Base-by-base conservation (phyloP, 1,284 basidiomycete species). In the Papiliotrema fonsecae region DNA sequence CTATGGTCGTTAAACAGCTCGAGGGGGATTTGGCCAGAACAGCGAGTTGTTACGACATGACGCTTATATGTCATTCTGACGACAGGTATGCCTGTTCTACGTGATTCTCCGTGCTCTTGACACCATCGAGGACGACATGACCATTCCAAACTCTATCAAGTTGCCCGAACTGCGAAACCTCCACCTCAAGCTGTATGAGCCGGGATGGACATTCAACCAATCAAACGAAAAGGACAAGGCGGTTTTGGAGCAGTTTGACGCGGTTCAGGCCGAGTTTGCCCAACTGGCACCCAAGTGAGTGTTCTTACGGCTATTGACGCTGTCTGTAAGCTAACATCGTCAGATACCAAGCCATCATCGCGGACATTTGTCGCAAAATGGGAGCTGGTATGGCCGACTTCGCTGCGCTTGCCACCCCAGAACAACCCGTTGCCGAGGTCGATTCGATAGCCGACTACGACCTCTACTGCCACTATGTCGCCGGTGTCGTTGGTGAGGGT, bases 111-210 rank as follows among this genome's bases (percentile, higher is more conserved):
- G 94, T 24, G 94, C 83, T 1, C 77, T 98, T 27, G 96, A 98
- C 74, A 98, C 96, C 11, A 82, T 99, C 53, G 94, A 99, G 73
- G 94, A 98, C 71, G 94, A 99, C 77, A 98, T 97, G 92, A 89
- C 92, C 2, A 82, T 99, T 50, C 80, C 87, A 1, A 86, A 92
- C 70, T 77, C 83, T 11, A 75, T 84, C 60, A 99, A 99, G 71
- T 86, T 94, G 51, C 86, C 88, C 10, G 65, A 97, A 14, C 79
- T 99, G 32, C 83, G 89, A 36, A 75, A 82, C 14, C 94, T 97
- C 75, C 84, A 96, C 76, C 76, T 84, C 63, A 83, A 86, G 60
- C 85, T 89, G 11, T 77, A 87, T 24, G 82, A 85, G 18, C 84
- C 86, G 0, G 92, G 90, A 18, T 98, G 93, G 92, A 87, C 78